Evolutionary conservation across 495 filamentous ascomycete genomes (phyloP), one percentile per base, ranked within the genome.

Genomic region (Penicillium taxi): DNA sequence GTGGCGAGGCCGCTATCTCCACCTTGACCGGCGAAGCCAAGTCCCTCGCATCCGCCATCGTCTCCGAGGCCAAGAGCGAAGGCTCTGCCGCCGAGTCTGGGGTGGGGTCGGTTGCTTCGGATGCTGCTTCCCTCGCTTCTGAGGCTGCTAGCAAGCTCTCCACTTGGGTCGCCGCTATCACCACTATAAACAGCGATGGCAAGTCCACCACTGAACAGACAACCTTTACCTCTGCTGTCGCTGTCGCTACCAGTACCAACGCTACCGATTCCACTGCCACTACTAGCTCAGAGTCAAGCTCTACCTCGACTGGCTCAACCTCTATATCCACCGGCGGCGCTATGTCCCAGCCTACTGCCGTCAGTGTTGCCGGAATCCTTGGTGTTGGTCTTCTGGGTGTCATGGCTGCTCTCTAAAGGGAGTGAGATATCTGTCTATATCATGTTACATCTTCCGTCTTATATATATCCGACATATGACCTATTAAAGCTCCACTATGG

Each of bases 341-440:
- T 16, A 25, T 30, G 22, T 43, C 40, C 22, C 53, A 44, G 3
- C 28, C 22, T 8, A 36, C 48, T 16, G 48, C 39, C 9, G 21
- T 63, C 28, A 50, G 52, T 15, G 45, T 40, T 17, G 53, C 53
- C 14, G 37, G 43, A 25, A 49, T 41, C 12, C 48, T 45, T 37
- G 27, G 59, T 16, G 52, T 52, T 3, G 63, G 63, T 45, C 21
- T 66, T 6, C 44, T 66, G 23, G 60, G 60, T 41, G 41, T 64
- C 26, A 62, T 66, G 56, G 56, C 45, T 44, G 58, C 53, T 14
- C 50, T 66, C 42, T 66, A 63, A 55, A 47, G 12, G 15, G 9
- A 30, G 26, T 21, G 21, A n/a, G 18, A 28, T 28, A n/a, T 5
- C 5, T 6, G 14, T 29, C 21, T 13, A n/a, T n/a, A n/a, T 9